phyloP scores from a whole-genome alignment of 768 basidiomycete genomes.

The Suillus discolor region DNA sequence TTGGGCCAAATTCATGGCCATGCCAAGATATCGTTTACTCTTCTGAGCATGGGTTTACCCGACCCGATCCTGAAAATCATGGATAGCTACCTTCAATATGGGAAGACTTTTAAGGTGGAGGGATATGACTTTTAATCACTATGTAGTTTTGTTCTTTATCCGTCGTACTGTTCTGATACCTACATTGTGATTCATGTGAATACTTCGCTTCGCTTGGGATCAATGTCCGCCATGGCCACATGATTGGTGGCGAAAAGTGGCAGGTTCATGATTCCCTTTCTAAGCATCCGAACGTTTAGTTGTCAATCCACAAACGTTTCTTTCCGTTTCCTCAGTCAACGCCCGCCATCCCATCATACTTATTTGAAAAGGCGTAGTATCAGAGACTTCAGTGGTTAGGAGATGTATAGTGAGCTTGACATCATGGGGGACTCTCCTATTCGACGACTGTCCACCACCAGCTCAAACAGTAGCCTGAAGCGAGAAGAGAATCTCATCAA shows the following conservation, averaged over 20 bases:
- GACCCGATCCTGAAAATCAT: conserved; percentile 90
- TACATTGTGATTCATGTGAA: conserved; percentile 1
- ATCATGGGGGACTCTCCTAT: conserved; percentile 49
- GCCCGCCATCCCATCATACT: background rate
- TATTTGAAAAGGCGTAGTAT: background rate
- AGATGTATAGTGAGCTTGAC: conserved; percentile 4
- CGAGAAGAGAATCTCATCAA: conserved; percentile 80
- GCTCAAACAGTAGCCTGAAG: conserved; percentile 48
- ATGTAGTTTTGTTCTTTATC: background rate
- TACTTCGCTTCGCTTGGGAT: conserved; percentile 5
- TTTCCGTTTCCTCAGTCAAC: background rate
- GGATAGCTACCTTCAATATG: conserved; percentile 90
- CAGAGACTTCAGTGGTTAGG: background rate
- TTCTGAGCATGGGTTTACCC: conserved; percentile 93
- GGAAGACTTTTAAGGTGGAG: conserved; percentile 85
- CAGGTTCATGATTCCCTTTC: conserved; percentile 12
- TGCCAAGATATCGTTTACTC: conserved; percentile 90
- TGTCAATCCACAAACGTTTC: conserved; percentile 8
- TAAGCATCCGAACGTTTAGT: conserved; percentile 9
- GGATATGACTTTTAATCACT: conserved; percentile 71
- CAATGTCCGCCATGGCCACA: too few species aligned
- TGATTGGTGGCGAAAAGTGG: conserved; percentile 1
- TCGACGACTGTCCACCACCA: conserved; percentile 56
- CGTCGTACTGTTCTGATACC: background rate
- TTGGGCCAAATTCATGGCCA: conserved; percentile 92